Conservation (phyloP, 108 stramenopile species). For the Pseudonitzschia multiseries region DNA sequence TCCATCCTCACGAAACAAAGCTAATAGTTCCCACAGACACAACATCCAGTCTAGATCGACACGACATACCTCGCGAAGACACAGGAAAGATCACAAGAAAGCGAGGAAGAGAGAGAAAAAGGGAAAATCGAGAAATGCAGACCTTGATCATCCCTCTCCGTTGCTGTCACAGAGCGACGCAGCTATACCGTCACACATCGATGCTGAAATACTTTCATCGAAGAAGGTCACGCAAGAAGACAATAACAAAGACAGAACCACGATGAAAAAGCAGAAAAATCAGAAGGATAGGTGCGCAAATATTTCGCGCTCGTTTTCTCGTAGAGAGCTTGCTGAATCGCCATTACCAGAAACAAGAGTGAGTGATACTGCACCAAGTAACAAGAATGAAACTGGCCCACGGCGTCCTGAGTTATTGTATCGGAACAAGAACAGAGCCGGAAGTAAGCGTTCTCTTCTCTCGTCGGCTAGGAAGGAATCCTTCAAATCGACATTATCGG, state of each 20-base stretch:
- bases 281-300: no score
- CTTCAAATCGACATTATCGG: not conserved
- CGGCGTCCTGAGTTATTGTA: no score
- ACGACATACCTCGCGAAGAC: not conserved
- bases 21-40: not conserved
- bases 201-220: not conserved
- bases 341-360: no score
- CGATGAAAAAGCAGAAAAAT: no score
- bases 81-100: not conserved
- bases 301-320: no score
- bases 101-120: not conserved
- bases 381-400: no score
- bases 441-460: no score
- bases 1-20: not conserved
- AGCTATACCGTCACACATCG: not conserved
- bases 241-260: no score
- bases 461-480: not conserved
- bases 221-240: no score
- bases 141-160: not conserved
- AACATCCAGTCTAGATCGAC: not conserved
- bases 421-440: no score
- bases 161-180: not conserved
- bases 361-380: no score
- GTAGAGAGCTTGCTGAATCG: no score
- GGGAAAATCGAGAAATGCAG: not conserved